Conservation (phyloP, 768 basidiomycete species). For the Suillus discolor region DNA sequence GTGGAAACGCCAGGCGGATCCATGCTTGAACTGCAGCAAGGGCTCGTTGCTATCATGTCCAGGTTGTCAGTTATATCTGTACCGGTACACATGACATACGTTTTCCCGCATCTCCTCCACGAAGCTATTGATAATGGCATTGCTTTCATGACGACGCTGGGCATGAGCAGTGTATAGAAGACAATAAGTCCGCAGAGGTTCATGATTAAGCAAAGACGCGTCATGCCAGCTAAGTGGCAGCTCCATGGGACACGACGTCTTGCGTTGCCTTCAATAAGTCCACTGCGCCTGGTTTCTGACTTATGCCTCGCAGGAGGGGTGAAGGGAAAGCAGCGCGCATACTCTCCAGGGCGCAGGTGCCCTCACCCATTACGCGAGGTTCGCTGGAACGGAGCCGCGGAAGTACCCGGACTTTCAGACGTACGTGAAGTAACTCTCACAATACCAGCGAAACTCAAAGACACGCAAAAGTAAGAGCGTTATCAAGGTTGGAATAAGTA, state of each 20-base stretch:
- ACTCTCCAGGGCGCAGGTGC: neutral
- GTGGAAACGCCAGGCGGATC: constrained; percentile 14
- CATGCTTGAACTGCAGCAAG: constrained; percentile 17
- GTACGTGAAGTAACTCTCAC: neutral
- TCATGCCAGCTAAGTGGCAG: constrained; percentile 20
- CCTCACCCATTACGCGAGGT: neutral
- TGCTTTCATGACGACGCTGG: constrained; percentile 1
- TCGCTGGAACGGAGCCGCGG: neutral
- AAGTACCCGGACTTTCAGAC: neutral
- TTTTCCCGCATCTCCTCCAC: constrained; percentile 17
- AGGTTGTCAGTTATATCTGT: neutral
- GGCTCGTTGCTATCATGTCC: constrained; percentile 11
- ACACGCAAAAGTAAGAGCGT: neutral
- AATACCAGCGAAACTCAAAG: neutral
- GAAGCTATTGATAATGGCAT: neutral
- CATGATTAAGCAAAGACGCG: constrained; percentile 22
- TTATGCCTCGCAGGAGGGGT: neutral
- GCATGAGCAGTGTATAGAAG: neutral
- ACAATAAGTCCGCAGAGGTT: constrained; percentile 19
- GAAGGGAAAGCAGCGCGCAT: neutral
- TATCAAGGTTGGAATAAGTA: constrained; percentile 1
- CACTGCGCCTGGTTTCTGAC: neutral
- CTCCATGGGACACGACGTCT: constrained; percentile 18
- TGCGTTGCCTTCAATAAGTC: neutral
- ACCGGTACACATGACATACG: neutral